Percentiles rank a stretch among this genome's conserved stretches.
Evolutionary conservation across 441 rosid genomes (phyloP).

Genomic region (Gossypium schwendimanii): DNA sequence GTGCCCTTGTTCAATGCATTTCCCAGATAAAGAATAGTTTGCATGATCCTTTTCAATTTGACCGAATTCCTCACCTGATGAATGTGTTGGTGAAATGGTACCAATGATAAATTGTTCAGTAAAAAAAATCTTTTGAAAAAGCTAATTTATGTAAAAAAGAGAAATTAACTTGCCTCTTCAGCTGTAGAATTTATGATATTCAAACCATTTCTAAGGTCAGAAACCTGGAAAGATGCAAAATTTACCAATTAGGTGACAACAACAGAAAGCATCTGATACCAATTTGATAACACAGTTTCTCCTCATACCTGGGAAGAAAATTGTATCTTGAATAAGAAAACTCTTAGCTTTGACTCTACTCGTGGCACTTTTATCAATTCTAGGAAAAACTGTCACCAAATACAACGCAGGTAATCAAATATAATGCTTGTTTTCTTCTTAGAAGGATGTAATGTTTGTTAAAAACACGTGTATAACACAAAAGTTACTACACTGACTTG

Average conservation of each 20-base stretch:
- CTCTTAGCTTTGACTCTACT: slow-evolving; percentile 85
- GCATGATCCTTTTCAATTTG: slow-evolving; percentile 84
- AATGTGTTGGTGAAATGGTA: slow-evolving; percentile 17
- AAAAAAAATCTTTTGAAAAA: slow-evolving; percentile 15
- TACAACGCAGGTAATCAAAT: slow-evolving; percentile 19
- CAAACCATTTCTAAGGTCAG: slow-evolving; percentile 72
- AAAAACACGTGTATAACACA: slow-evolving; percentile 13
- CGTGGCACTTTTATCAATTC: slow-evolving; percentile 92
- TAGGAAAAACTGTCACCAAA: slow-evolving; percentile 67
- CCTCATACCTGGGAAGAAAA: slow-evolving; percentile 72
- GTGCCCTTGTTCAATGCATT: slow-evolving; percentile 94
- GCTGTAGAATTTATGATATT: slow-evolving; percentile 62
- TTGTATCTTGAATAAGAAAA: slow-evolving; percentile 79
- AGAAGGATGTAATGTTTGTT: background rate
- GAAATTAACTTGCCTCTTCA: slow-evolving; percentile 64
- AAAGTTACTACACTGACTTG: slow-evolving; percentile 46
- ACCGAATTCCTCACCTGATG: slow-evolving; percentile 65
- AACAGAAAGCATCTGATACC: slow-evolving; percentile 20
- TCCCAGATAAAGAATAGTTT: slow-evolving; percentile 82
- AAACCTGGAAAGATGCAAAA: slow-evolving; percentile 46
- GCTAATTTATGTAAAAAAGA: slow-evolving; percentile 10
- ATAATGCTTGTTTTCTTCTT: background rate
- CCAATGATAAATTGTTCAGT: slow-evolving; percentile 16
- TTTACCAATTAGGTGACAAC: slow-evolving; percentile 14
- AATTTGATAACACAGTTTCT: slow-evolving; percentile 11